A percentile compares a stretch with the other conserved stretches of the same genome.
Conservation (phyloP, 2,329 filamentous ascomycete genomes). For the Myrmaecium sp. region DNA sequence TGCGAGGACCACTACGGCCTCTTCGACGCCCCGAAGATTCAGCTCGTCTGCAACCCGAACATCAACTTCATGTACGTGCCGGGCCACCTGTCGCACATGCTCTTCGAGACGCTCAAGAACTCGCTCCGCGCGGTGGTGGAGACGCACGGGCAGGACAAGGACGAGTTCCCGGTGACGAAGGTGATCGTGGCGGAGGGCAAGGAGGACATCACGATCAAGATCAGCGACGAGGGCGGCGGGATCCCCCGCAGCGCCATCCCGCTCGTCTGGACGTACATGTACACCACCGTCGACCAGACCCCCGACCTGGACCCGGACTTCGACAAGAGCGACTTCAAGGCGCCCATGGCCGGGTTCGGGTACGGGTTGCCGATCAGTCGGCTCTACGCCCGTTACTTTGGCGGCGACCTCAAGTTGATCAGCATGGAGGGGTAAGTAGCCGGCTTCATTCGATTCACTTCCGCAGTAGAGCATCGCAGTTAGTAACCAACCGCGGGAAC, state of each 20-base stretch:
- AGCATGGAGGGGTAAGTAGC: slow-evolving; percentile 89
- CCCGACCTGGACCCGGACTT: slow-evolving; percentile 93
- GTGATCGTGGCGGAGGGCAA: slow-evolving; percentile 95
- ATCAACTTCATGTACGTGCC: slow-evolving; percentile 99
- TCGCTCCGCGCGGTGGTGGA: slow-evolving; percentile 93
- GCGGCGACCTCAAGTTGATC: slow-evolving; percentile 90
- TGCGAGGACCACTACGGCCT: slow-evolving; percentile 97
- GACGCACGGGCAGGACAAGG: slow-evolving; percentile 83
- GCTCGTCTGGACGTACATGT: slow-evolving; percentile 99
- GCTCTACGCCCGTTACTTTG: slow-evolving; percentile 92
- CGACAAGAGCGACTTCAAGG: slow-evolving; percentile 98
- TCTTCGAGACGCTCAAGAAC: slow-evolving; percentile 98
- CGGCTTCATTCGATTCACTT: background rate
- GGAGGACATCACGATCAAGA: slow-evolving; percentile 98
- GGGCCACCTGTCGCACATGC: slow-evolving; percentile 97
- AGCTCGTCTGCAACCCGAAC: slow-evolving; percentile 86
- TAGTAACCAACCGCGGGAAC: background rate
- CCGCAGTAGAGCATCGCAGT: background rate
- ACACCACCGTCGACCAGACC: slow-evolving; percentile 93
- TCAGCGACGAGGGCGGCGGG: slow-evolving; percentile 89
- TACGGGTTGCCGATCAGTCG: slow-evolving; percentile 90
- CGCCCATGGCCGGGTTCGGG: slow-evolving; percentile 97
- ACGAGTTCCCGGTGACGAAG: slow-evolving; percentile 91
- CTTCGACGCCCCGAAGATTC: slow-evolving; percentile 90
- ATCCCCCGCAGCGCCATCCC: slow-evolving; percentile 88